Percentiles rank a stretch among this genome's conserved stretches.
These are phyloP conservation scores for Mycena sanguinolenta DNA, from an alignment of 768 basidiomycete genomes.

Conservation along the genomic window DNA sequence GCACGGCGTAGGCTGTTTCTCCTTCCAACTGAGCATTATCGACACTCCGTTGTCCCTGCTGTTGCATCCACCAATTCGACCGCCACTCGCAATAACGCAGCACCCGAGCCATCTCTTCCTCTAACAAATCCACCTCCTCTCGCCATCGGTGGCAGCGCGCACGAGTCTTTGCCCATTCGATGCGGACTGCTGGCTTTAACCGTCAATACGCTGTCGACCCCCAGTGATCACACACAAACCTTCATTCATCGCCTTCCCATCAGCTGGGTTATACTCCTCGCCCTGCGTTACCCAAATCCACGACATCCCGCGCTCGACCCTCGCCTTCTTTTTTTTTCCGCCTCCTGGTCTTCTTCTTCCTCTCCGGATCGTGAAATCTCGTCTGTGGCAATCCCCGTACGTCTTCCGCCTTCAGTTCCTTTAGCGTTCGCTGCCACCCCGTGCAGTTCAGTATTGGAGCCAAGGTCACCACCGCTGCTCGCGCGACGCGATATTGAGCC, in stretches of 20 bases:
- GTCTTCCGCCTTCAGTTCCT: slow-evolving; percentile 28
- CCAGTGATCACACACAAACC: too few species aligned
- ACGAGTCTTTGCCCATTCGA: slow-evolving; percentile 40
- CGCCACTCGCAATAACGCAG: background rate
- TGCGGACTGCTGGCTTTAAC: slow-evolving; percentile 29
- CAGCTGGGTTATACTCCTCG: too few species aligned
- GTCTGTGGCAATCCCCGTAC: slow-evolving; percentile 35
- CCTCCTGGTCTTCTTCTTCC: background rate
- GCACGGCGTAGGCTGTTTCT: too few species aligned
- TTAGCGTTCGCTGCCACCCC: slow-evolving; percentile 36
- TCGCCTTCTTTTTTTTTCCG: background rate
- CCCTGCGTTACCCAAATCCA: too few species aligned
- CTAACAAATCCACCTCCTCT: background rate
- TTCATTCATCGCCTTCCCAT: too few species aligned
- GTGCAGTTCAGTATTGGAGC: background rate
- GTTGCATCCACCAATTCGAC: slow-evolving; percentile 14
- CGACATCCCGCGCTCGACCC: background rate
- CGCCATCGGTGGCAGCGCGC: slow-evolving; percentile 18
- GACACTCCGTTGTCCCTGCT: background rate
- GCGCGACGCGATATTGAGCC: slow-evolving; percentile 37
- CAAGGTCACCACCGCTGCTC: slow-evolving; percentile 30
- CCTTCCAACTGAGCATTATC: background rate
- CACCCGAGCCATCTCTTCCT: background rate
- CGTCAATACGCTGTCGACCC: background rate
- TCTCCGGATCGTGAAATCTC: background rate